Evolutionary conservation across 495 filamentous ascomycete genomes (phyloP).

Genomic region (Podospora didyma): DNA sequence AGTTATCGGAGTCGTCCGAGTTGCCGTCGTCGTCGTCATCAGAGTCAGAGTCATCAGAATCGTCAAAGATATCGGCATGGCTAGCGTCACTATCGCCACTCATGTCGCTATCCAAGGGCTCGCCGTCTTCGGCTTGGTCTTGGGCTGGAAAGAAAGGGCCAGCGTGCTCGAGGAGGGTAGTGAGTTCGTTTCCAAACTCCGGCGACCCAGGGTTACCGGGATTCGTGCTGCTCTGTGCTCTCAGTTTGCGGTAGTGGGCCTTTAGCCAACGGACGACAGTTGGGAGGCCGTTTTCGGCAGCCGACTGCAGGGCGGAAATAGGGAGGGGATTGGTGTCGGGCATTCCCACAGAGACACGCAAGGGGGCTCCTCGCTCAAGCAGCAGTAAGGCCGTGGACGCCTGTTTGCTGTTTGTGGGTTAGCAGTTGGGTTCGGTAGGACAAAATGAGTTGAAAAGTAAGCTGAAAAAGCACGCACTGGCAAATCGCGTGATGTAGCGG

Average conservation of each 20-base stretch:
- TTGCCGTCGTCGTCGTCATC: not conserved
- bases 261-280: conserved; percentile 6
- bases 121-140: not conserved
- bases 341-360: not conserved
- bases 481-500: conserved; percentile 9
- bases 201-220: not conserved
- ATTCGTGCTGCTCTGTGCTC: not conserved
- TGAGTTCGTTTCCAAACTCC: not conserved
- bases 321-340: not conserved
- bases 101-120: not conserved
- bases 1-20: not conserved
- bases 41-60: not conserved
- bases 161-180: not conserved
- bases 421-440: no score
- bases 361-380: conserved; percentile 6
- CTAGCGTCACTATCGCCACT: not conserved
- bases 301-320: conserved; percentile 10
- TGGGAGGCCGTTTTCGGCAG: conserved; percentile 1
- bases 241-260: conserved; percentile 1
- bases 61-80: not conserved
- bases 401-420: not conserved
- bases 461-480: not conserved
- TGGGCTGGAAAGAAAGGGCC: not conserved
- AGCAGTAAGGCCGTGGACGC: conserved; percentile 4
- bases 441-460: no score